phyloP scores from a whole-genome alignment of 176 grass and related monocot species.

The Areca catechu region DNA sequence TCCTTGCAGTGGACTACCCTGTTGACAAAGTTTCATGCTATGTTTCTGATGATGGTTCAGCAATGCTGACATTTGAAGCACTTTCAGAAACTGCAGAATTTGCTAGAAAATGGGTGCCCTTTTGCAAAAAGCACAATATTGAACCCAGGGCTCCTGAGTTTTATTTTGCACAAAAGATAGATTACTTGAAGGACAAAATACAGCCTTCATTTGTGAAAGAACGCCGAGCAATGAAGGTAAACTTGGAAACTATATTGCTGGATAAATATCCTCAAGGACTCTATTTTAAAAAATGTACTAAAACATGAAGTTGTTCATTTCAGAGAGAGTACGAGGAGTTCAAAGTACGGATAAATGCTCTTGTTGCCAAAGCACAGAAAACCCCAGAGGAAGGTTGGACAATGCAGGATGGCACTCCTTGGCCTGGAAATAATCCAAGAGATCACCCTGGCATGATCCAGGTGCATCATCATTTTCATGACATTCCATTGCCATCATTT shows the following conservation, averaged over 20 bases:
- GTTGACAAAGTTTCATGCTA: constrained; percentile 96
- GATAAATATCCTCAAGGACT: neutral
- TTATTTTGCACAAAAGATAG: constrained; percentile 97
- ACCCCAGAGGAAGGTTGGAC: constrained; percentile 92
- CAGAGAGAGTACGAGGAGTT: constrained; percentile 95
- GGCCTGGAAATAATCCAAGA: constrained; percentile 90
- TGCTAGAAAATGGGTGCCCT: constrained; percentile 90
- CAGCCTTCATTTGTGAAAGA: constrained; percentile 94
- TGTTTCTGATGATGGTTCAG: constrained; percentile 95
- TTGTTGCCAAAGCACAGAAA: constrained; percentile 94
- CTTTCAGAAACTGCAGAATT: constrained; percentile 87
- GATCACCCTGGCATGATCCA: constrained; percentile 98
- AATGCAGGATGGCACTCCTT: constrained; percentile 87
- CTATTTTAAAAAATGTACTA: too few relatives aligned
- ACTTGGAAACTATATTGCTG: neutral
- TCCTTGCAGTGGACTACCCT: constrained; percentile 82
- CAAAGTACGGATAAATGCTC: constrained; percentile 85
- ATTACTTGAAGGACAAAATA: constrained; percentile 92
- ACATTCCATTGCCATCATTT: neutral
- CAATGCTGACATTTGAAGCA: constrained; percentile 86
- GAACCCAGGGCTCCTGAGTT: constrained; percentile 93
- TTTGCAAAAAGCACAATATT: constrained; percentile 84
- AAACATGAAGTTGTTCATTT: constrained; percentile 9
- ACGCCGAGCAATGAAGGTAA: constrained; percentile 90
- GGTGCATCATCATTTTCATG: constrained; percentile 23